A percentile compares a stretch with the other conserved stretches of the same genome.
Evolutionary conservation across 208 protist genomes (phyloP).

Genomic region (Wallacemonas collosoma): DNA sequence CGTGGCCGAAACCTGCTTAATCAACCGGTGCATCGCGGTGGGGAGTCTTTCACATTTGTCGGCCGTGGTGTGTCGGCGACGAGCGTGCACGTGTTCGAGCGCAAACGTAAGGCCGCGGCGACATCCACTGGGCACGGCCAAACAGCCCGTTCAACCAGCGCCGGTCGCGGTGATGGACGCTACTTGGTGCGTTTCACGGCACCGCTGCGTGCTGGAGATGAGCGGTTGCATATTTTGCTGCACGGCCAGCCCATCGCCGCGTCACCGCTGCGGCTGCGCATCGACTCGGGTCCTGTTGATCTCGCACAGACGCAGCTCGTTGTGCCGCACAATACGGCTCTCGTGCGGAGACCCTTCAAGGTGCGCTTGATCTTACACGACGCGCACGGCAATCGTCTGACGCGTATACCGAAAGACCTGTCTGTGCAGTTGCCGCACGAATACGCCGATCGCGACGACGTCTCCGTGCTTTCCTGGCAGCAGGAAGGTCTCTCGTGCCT

Average conservation of each 20-base stretch:
- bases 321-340: conserved; percentile 55
- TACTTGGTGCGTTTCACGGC: conserved; percentile 52
- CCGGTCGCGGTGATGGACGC: conserved; percentile 29
- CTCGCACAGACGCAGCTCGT: conserved; percentile 35
- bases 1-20: conserved; percentile 45
- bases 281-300: conserved; percentile 37
- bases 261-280: conserved; percentile 58
- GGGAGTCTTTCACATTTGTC: conserved; percentile 45
- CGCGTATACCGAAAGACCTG: conserved; percentile 11
- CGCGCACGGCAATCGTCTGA: conserved; percentile 47
- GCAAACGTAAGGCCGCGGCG: background rate
- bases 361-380: conserved; percentile 47
- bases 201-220: conserved; percentile 39
- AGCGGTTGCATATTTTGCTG: conserved; percentile 58
- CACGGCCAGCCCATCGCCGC: conserved; percentile 66
- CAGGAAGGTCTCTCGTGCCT: background rate
- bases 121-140: conserved; percentile 3
- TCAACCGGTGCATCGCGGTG: conserved; percentile 24
- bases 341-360: conserved; percentile 56
- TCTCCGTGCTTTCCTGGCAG: conserved; percentile 15
- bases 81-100: conserved; percentile 10
- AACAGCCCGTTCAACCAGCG: conserved; percentile 14
- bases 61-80: conserved; percentile 24
- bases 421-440: conserved; percentile 19
- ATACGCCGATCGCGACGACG: conserved; percentile 6